phyloP scores from a whole-genome alignment of 164 flowering plant species.

The Paratinospora sagittata region DNA sequence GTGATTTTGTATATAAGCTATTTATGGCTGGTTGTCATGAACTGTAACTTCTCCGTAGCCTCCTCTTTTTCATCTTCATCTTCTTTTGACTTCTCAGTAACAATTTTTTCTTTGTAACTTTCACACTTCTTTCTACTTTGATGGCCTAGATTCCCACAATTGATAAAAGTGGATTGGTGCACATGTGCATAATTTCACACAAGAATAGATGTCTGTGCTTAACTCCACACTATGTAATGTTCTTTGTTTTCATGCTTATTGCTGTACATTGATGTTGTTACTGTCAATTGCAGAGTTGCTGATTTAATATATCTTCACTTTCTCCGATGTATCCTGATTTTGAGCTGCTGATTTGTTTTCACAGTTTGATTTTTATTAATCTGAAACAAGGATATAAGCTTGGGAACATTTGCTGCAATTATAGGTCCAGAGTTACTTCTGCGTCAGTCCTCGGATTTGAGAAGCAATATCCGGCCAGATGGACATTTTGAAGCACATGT shows the following conservation, averaged over 20 bases:
- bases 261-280: background rate
- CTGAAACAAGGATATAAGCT: background rate
- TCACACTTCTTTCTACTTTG: background rate
- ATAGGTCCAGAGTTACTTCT: slow-evolving; percentile 75
- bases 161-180: background rate
- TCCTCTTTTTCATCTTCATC: background rate
- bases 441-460: slow-evolving; percentile 51
- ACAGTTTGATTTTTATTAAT: background rate
- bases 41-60: background rate
- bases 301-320: background rate
- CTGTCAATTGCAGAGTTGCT: background rate
- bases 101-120: background rate
- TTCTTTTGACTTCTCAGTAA: background rate
- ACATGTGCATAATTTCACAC: too few species aligned
- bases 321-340: background rate
- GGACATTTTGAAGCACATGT: slow-evolving; percentile 44
- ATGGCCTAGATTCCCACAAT: background rate
- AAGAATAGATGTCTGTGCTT: background rate
- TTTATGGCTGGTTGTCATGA: background rate
- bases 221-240: background rate
- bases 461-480: slow-evolving; percentile 21
- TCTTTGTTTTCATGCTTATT: background rate
- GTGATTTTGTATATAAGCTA: background rate
- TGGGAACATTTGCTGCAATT: background rate
- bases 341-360: background rate